Base-by-base conservation (phyloP, 768 basidiomycete species). In the Trametes villosa region DNA sequence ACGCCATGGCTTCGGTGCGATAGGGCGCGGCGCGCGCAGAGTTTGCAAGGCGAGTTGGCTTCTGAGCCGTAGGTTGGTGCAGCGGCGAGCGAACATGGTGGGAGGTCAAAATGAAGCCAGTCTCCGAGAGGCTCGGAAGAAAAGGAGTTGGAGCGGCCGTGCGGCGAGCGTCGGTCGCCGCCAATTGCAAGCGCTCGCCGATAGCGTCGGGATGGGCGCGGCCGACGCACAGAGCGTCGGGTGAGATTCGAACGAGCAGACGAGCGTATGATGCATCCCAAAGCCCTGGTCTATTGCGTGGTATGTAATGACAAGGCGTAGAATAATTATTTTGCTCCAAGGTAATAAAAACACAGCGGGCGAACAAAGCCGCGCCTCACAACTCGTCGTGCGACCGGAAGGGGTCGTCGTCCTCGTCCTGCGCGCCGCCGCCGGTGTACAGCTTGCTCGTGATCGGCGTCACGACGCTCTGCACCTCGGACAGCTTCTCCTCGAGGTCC, bases 401-500 rank as follows among this genome's bases (percentile, higher is more conserved):
- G 4, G 76, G 73, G 60, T 75, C 73, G 59, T 78, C 73, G 36
- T 76, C 77, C 50, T 79, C 79, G 26, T 73, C 75, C 9, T 68
- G 70, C n/a, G 44, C 6, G 40, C 57, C 54, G 44, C 67, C 62
- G 49, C 77, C 75, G 33, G 76, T 72, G 75, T 92, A 92, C 52
- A 93, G 77, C 78, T 95, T 94, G 72, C 86, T 84, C 54, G 94
- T 93, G 76, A 96, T 95, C 51, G 94, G 94, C 72, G 83, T 83
- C 55, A 94, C 88, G 36, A 89, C 77, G 56, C 81, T 77, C 72
- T 93, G 92, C 30, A 94, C 81, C 76, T 91, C 67, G 27, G 62
- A 27, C 67, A 96, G 78, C 81, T 96, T 94, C 82, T 97, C 96
- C 74, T 98, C 95, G 29, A 95, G 79, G 60, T 96, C 94, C 73